Evolutionary conservation across 768 basidiomycete species (phyloP).

Genomic region (Grammothele lineata): DNA sequence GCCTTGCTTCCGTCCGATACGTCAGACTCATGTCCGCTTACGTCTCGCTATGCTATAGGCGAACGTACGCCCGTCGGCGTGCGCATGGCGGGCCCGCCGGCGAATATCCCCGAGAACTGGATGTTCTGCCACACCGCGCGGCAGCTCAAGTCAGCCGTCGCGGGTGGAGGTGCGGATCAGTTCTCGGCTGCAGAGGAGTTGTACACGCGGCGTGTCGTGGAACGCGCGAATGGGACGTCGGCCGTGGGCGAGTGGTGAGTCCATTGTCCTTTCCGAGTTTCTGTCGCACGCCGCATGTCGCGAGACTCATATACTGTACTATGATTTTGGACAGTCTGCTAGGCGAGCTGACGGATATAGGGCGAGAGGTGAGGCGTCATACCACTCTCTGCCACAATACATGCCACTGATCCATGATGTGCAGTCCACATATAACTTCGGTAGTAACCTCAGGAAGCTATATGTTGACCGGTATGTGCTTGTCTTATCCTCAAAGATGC

Average conservation of each 20-base stretch:
- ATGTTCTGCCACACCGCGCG: slow-evolving; percentile 55
- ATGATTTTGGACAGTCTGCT: slow-evolving; percentile 42
- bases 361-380: slow-evolving; percentile 58
- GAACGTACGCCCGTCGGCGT: slow-evolving; percentile 76
- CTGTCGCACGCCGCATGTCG: too few relatives aligned
- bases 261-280: background rate
- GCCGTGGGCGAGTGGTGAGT: slow-evolving; percentile 63
- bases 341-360: slow-evolving; percentile 69
- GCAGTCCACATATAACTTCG: slow-evolving; percentile 66
- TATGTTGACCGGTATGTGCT: slow-evolving; percentile 53
- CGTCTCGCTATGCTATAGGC: slow-evolving; percentile 36
- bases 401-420: background rate
- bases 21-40: too few relatives aligned
- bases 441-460: slow-evolving; percentile 51
- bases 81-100: slow-evolving; percentile 56
- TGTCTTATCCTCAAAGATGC: background rate
- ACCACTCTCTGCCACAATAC: too few relatives aligned
- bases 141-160: slow-evolving; percentile 45
- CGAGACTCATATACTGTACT: slow-evolving; percentile 1
- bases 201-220: slow-evolving; percentile 46
- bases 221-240: slow-evolving; percentile 50
- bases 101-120: slow-evolving; percentile 68
- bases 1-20: background rate
- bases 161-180: slow-evolving; percentile 21
- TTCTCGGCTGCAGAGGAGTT: slow-evolving; percentile 21